phyloP scores from a whole-genome alignment of 225 moss, liverwort and hornwort genomes.

The Rhytidiadelphus loreus region DNA sequence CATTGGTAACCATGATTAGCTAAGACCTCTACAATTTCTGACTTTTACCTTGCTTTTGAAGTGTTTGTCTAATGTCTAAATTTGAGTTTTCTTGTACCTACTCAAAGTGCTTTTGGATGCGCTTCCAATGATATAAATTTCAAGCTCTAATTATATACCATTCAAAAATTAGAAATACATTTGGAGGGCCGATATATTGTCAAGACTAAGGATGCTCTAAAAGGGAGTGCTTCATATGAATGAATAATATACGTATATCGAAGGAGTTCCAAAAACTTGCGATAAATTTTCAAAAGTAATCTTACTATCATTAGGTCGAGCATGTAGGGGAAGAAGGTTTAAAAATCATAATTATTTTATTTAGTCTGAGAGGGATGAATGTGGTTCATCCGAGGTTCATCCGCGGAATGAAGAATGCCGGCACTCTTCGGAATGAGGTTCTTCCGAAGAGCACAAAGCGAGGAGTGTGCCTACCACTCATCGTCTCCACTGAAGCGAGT shows the following conservation, averaged over 20 bases:
- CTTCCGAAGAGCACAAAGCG: background rate
- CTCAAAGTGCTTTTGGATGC: background rate
- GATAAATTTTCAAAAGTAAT: background rate
- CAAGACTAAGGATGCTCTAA: rapidly evolving
- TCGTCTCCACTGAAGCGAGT: background rate
- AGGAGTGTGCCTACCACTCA: background rate
- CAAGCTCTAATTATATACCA: background rate
- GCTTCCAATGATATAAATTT: background rate
- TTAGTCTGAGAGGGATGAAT: background rate
- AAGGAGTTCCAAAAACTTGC: background rate
- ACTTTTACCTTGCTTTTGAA: too few relatives aligned
- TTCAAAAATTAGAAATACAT: background rate
- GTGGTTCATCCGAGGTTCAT: background rate
- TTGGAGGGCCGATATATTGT: rapidly evolving
- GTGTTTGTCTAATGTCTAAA: rapidly evolving
- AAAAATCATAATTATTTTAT: background rate
- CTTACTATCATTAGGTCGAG: background rate
- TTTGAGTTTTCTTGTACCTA: rapidly evolving
- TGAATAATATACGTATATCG: background rate
- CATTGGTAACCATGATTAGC: background rate
- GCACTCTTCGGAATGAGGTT: background rate
- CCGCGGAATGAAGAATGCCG: background rate
- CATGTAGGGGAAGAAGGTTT: background rate
- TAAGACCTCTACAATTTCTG: rapidly evolving
- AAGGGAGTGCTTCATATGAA: rapidly evolving